Percentiles rank a stretch among this genome's conserved stretches.
Conservation (phyloP, 768 basidiomycete species). For the Neoboletus subvelutipes region DNA sequence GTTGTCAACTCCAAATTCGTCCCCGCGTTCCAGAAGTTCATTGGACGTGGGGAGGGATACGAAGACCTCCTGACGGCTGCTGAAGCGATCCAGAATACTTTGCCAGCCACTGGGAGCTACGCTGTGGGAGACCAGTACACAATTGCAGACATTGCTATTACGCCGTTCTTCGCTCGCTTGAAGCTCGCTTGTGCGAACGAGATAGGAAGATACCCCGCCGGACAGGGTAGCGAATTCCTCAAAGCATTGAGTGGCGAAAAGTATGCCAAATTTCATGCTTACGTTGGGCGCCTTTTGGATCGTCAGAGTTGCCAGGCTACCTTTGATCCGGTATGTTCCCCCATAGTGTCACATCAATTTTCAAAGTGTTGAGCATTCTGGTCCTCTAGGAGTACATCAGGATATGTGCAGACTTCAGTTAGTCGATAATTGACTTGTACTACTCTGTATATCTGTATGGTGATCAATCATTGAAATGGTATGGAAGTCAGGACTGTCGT, state of each 20-base stretch:
- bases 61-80: constrained; percentile 43
- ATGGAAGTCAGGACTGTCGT: no score
- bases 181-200: constrained; percentile 48
- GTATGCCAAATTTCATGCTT: constrained; percentile 51
- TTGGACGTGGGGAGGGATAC: constrained; percentile 40
- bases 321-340: constrained; percentile 48
- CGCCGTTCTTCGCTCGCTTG: constrained; percentile 60
- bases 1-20: constrained; percentile 46
- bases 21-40: constrained; percentile 38
- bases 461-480: no score
- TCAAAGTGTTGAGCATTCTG: neutral
- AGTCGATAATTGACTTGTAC: no score
- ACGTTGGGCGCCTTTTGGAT: constrained; percentile 45
- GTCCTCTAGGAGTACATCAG: constrained; percentile 15
- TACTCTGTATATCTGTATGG: no score
- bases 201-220: constrained; percentile 48
- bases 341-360: no score
- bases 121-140: constrained; percentile 37
- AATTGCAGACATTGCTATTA: constrained; percentile 61
- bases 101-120: constrained; percentile 43
- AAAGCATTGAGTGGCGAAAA: constrained; percentile 40
- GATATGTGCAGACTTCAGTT: no score
- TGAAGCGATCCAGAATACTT: constrained; percentile 49
- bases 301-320: constrained; percentile 57
- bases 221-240: constrained; percentile 45